Percentiles rank a stretch among this genome's conserved stretches.
phyloP scores from a whole-genome alignment of 2,329 filamentous ascomycete genomes.

The Ceratocystis albifundus region DNA sequence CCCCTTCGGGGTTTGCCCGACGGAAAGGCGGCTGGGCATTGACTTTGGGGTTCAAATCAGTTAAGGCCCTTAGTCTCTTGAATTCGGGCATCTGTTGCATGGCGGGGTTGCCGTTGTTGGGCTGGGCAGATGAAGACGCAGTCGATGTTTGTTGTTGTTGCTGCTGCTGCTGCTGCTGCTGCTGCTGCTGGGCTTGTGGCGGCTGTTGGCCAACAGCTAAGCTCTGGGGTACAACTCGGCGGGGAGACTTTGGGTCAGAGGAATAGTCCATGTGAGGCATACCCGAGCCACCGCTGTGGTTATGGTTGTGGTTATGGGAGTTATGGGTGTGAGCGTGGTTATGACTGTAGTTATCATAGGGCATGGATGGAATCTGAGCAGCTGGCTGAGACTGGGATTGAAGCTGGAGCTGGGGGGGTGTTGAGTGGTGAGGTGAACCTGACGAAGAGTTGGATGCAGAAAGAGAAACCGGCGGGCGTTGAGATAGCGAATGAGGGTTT shows the following conservation, averaged over 20 bases:
- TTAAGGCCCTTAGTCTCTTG: slow-evolving; percentile 58
- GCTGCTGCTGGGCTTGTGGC: slow-evolving; percentile 23
- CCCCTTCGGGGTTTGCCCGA: slow-evolving; percentile 88
- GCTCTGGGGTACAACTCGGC: slow-evolving; percentile 39
- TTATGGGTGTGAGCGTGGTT: neutral
- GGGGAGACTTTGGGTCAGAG: slow-evolving; percentile 46
- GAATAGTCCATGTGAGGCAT: slow-evolving; percentile 52
- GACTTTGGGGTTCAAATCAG: slow-evolving; percentile 70
- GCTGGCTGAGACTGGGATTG: slow-evolving; percentile 20
- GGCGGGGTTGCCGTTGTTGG: slow-evolving; percentile 33
- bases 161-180: slow-evolving; percentile 24
- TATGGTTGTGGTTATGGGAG: neutral
- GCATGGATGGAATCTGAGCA: slow-evolving; percentile 22
- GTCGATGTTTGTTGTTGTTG: slow-evolving; percentile 20
- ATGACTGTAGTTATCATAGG: slow-evolving; percentile 53
- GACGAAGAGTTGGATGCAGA: slow-evolving; percentile 43
- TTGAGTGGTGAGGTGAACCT: slow-evolving; percentile 21
- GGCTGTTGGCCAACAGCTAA: slow-evolving; percentile 26
- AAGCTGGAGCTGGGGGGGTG: slow-evolving; percentile 19
- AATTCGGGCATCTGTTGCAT: slow-evolving; percentile 77
- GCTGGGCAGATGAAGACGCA: slow-evolving; percentile 9
- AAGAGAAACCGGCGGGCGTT: slow-evolving; percentile 60
- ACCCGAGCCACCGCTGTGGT: slow-evolving; percentile 3
- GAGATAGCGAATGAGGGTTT: slow-evolving; percentile 28
- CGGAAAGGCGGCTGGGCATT: slow-evolving; percentile 83